Evolutionary conservation across 1,284 basidiomycete species (phyloP), one percentile per base, ranked within the genome.

Genomic region (Ganoderma lingzhi): DNA sequence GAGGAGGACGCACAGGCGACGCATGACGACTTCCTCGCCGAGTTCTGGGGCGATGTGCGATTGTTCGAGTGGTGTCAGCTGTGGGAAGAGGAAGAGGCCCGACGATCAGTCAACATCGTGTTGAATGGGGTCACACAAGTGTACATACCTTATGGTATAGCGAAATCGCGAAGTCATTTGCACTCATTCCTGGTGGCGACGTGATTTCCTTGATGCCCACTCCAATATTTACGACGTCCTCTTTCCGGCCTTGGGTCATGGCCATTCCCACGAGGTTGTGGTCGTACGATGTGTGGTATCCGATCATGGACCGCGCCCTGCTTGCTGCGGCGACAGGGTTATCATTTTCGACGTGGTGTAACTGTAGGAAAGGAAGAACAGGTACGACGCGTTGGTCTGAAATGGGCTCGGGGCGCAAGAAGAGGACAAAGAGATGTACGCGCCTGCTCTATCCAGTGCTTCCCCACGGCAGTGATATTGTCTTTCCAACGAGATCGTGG

Each of bases 381-480:
- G 8, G 12, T 15, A 2, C 56, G 28, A 59, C 44, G 35, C 37
- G 8, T 42, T 61, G 61, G 53, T 61, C 60, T 65, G 39, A 30
- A 44, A 63, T 62, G 59, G 64, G 56, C 62, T 58, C 59, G 44
- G 62, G 15, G 35, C 48, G 45, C 58, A 39, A 62, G 70, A n/a
- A 44, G 42, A 51, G 41, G 48, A 67, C 70, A 51, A 67, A 64
- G 39, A 59, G n/a, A 61, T 23, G 62, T 72, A 81, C 85, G 65
- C 69, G 91, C 91, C 84, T 92, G 91, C 73, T 93, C 91, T 68
- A 94, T 94, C 89, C 90, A 93, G 72, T 91, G 92, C 73, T 94
- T 94, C 51, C 91, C 91, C 45, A 83, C 85, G 1, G 84, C 76
- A 0, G 87, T 90, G 39, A 83, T 79, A 68, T 85, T 84, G 71